Evolutionary conservation across 1,139 yeast genomes (phyloP), one percentile per base, ranked within the genome.

Genomic region (Blastobotrys apis): DNA sequence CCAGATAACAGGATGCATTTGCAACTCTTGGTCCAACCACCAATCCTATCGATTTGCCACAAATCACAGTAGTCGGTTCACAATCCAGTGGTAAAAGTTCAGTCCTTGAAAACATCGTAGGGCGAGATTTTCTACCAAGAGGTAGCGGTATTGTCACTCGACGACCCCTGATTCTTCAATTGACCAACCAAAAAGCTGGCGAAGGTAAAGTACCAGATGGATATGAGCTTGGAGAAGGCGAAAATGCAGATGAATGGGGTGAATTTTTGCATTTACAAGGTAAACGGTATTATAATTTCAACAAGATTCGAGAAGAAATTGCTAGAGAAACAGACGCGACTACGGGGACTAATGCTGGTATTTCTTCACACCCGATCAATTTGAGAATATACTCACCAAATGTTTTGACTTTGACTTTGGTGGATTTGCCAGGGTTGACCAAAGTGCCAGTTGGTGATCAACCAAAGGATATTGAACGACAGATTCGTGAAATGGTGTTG

Each of bases 391-490:
- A 83, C 67, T 90, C 97, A 25, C 98, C 99, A 13, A 92, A 90
- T 63, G 98, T 92, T 43, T 75, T 92, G 59, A 92, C 98, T n/a
- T 77, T 92, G 66, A 94, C 99, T 2, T 77, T 92, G 60, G 98
- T 92, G 37, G 99, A 92, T 73, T 76, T 92, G 60, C 99, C 99
- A n/a, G 99, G 99, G 52, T 76, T 94, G 61, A 92, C 99, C 25
- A 92, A 92, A 67, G 98, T 94, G 30, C 98, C 99, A 13, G 97
- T 92, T 41, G 99, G 99, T 39, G 99, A 92, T 66, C 99, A 92
- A 68, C 99, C 99, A 44, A 85, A 84, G 62, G 98, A 92, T 65
- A 92, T 92, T 54, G 99, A 92, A 71, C 81, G 78, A 54, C 96
- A 86, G 67, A 94, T 92, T 59, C 81, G 86, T 62, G 96, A 90